Percentiles rank a stretch among this genome's conserved stretches.
Conservation (phyloP, 805 yeast genomes). For the Kuraishia floccosa region DNA sequence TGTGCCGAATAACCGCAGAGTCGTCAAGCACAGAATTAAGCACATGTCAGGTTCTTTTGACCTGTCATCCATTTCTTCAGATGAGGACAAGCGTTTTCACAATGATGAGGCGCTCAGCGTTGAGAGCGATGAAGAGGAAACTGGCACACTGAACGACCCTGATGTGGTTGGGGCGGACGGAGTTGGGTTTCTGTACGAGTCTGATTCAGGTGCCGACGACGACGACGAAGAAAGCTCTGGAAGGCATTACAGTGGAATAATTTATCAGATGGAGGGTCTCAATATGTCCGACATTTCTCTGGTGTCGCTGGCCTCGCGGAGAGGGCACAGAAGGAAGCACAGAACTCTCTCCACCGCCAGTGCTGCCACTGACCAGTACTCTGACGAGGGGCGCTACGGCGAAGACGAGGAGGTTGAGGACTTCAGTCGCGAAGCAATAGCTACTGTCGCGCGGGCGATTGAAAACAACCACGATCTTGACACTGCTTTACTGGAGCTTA, state of each 20-base stretch:
- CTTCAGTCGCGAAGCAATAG: constrained; percentile 83
- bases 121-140: constrained; percentile 10
- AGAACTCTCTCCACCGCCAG: constrained; percentile 24
- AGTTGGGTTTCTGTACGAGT: constrained; percentile 35
- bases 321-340: constrained; percentile 21
- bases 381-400: constrained; percentile 20
- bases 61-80: constrained; percentile 17
- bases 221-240: constrained; percentile 15
- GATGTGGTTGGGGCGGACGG: constrained; percentile 37
- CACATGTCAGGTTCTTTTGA: constrained; percentile 14
- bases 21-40: constrained; percentile 36
- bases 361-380: constrained; percentile 25
- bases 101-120: constrained; percentile 8
- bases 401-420: constrained; percentile 53
- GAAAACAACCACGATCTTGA: constrained; percentile 89
- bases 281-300: constrained; percentile 44
- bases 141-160: constrained; percentile 11
- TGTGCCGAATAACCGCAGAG: constrained; percentile 38
- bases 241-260: constrained; percentile 25
- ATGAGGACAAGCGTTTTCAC: no score
- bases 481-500: constrained; percentile 84
- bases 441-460: constrained; percentile 85
- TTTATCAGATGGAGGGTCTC: constrained; percentile 29
- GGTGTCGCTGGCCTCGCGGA: constrained; percentile 26
- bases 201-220: constrained; percentile 35